Conservation (phyloP, 2,329 filamentous ascomycete genomes). For the Cercospora citrullina region DNA sequence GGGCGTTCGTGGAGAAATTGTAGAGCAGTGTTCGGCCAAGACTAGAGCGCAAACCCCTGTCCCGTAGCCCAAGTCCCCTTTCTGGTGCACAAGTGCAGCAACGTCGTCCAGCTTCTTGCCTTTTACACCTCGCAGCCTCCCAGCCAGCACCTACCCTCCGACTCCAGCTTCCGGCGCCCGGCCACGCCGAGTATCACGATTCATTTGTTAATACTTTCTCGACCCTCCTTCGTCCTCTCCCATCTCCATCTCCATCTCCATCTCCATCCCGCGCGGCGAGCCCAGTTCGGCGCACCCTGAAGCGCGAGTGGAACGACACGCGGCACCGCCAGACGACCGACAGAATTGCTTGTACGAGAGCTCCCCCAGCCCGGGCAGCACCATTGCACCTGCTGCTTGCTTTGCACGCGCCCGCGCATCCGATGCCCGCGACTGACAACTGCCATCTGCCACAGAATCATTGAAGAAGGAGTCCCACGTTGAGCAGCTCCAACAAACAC, state of each 20-base stretch:
- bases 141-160: conserved; percentile 13
- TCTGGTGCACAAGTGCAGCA: conserved; percentile 9
- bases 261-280: conserved; percentile 11
- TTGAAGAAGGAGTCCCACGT: conserved; percentile 32
- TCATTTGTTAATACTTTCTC: conserved; percentile 22
- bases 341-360: conserved; percentile 24
- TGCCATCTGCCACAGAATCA: conserved; percentile 22
- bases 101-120: conserved; percentile 19
- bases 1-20: conserved; percentile 18
- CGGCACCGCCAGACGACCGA: conserved; percentile 22
- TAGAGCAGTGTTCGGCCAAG: conserved; percentile 9
- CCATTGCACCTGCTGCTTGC: conserved; percentile 21
- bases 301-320: conserved; percentile 28
- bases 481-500: conserved; percentile 25
- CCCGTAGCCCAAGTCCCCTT: conserved; percentile 7
- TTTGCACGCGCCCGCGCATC: not conserved
- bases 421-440: conserved; percentile 27
- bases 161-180: conserved; percentile 15
- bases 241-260: conserved; percentile 2
- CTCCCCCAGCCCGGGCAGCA: conserved; percentile 1
- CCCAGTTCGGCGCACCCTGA: conserved; percentile 13
- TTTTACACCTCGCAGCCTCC: conserved; percentile 7
- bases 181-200: conserved; percentile 11
- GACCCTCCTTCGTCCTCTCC: conserved; percentile 15
- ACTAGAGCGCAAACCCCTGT: conserved; percentile 13